These are phyloP conservation scores for Thelonectria blattea DNA, from an alignment of 2,329 filamentous ascomycete species.

Conservation along the genomic window DNA sequence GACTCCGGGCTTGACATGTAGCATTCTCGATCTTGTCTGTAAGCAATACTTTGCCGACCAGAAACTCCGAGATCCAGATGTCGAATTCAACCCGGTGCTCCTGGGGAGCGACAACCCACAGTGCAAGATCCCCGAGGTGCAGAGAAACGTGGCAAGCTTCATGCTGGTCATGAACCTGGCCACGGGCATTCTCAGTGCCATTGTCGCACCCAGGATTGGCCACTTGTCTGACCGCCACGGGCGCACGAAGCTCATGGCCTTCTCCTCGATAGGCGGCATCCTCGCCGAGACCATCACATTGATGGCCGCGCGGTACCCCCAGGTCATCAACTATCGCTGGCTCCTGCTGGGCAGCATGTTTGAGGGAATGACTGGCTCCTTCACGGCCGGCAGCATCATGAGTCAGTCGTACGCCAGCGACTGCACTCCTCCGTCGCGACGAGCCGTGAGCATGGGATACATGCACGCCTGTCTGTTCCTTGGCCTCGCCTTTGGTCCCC, in stretches of 20 bases:
- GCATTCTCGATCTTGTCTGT: conserved; percentile 83
- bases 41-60: conserved; percentile 78
- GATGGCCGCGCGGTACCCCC: conserved; percentile 75
- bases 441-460: conserved; percentile 85
- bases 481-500: conserved; percentile 86
- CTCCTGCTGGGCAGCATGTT: conserved; percentile 77
- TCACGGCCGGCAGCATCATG: conserved; percentile 78
- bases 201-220: conserved; percentile 83
- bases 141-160: conserved; percentile 78
- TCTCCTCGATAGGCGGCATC: conserved; percentile 78
- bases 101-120: conserved; percentile 76
- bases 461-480: conserved; percentile 88
- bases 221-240: conserved; percentile 87
- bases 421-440: conserved; percentile 79
- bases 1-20: conserved; percentile 35
- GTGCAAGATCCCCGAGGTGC: conserved; percentile 80
- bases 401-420: conserved; percentile 89
- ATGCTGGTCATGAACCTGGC: conserved; percentile 77
- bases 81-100: conserved; percentile 67
- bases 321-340: conserved; percentile 76
- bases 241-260: conserved; percentile 73
- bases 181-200: conserved; percentile 77
- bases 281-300: conserved; percentile 78
- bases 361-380: conserved; percentile 87
- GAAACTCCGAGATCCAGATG: conserved; percentile 61